phyloP scores from a whole-genome alignment of 345 rosid species.

The Bruguiera gymnorhiza region DNA sequence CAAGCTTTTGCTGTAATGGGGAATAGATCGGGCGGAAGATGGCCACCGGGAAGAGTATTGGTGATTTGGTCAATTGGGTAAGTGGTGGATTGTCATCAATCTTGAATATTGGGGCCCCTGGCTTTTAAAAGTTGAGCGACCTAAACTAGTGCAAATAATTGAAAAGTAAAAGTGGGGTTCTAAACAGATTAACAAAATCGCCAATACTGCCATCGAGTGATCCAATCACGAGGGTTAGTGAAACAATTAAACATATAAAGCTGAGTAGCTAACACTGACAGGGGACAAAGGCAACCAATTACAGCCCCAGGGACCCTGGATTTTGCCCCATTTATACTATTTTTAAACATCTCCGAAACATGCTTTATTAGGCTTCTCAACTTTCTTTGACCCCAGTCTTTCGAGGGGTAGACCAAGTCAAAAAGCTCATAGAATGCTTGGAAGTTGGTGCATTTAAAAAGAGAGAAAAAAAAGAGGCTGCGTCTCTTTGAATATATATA shows the following conservation, averaged over 20 bases:
- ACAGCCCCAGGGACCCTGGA: neutral
- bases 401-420: slow-evolving; percentile 8
- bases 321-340: neutral
- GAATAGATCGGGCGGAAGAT: too few species aligned
- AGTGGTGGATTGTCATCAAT: slow-evolving; percentile 10
- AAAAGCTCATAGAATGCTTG: slow-evolving; percentile 5
- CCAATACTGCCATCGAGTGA: neutral
- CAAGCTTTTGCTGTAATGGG: too few species aligned
- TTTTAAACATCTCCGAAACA: neutral
- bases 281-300: neutral
- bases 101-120: slow-evolving; percentile 11
- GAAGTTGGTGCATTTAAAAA: slow-evolving; percentile 5
- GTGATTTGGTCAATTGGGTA: neutral
- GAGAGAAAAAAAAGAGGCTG: too few species aligned
- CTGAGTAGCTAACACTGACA: neutral
- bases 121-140: slow-evolving; percentile 7
- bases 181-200: neutral
- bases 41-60: too few species aligned
- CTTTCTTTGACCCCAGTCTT: neutral
- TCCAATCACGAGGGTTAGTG: neutral
- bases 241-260: neutral
- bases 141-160: neutral
- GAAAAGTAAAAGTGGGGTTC: neutral
- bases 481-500: neutral
- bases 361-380: neutral